Base-by-base conservation (phyloP, 768 basidiomycete genomes). In the Cystobasidium ongulense region DNA sequence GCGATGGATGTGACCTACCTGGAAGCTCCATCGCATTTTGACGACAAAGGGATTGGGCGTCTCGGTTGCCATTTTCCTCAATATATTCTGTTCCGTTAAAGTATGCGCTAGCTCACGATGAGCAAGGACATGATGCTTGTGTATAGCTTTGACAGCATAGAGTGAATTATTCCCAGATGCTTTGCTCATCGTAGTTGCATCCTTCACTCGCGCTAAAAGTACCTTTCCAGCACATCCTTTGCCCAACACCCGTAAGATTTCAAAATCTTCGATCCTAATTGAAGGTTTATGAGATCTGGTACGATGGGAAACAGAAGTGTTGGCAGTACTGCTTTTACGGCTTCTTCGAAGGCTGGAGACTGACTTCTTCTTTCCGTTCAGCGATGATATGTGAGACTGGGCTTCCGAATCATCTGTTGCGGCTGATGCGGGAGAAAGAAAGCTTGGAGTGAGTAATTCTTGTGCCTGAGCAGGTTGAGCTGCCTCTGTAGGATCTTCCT, bases 91-190 rank as follows among this genome's bases (percentile, higher is more conserved):
- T 82, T 99, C 96, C 1, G 94, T 95, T 75, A 96, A 84, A 1
- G 95, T 98, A 82, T 98, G 96, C 79, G 90, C 89, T 71, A 99
- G 84, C 82, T 99, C 96, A 81, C 95, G 92, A 79, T 98, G 92
- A 1, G 94, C 92, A 64, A 98, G 84, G 27, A 99, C 96, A 75
- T 80, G 77, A 39, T 75, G 87, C 84, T 98, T 99, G 76, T 92
- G 94, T 82, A 99, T 96, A 4, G 94, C 94, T 83, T 99, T 99
- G 83, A 98, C 70, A 23, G 95, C 95, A 80, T 90, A 94, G 62
- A 96, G 82, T 68, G 88, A 87, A 57, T 85, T 76, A 31, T 88
- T 87, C 3, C 46, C 25, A 59, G 23, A 17, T 31, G 5, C 29
- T 31, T 10, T 15, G 23, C 57, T 59, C 57, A 35, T 59, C 3